phyloP scores from a whole-genome alignment of 805 yeast genomes.

The Metschnikowia kunwiensis region DNA sequence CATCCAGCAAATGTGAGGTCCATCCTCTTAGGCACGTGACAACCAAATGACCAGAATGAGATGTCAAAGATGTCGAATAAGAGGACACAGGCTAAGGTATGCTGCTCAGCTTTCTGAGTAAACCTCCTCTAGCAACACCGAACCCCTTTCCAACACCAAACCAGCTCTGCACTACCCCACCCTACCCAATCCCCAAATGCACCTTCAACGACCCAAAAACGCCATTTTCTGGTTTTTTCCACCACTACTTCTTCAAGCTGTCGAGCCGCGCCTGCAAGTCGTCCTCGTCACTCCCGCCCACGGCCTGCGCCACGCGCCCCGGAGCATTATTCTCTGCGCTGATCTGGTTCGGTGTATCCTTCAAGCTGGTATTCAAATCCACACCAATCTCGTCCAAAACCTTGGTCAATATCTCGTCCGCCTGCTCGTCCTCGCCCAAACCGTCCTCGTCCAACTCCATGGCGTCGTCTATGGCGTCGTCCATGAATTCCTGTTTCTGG shows the following conservation, averaged over 20 bases:
- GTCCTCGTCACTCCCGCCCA: slow-evolving; percentile 61
- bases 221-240: no score
- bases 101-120: no score
- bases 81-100: no score
- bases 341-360: slow-evolving; percentile 43
- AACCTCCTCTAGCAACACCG: no score
- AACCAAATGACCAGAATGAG: no score
- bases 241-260: slow-evolving; percentile 70
- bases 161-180: no score
- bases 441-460: slow-evolving; percentile 79
- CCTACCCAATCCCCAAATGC: no score
- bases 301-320: slow-evolving; percentile 50
- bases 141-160: no score
- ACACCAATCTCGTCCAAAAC: slow-evolving; percentile 96
- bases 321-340: slow-evolving; percentile 20
- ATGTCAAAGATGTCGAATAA: no score
- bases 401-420: slow-evolving; percentile 84
- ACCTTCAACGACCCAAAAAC: background rate
- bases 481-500: slow-evolving; percentile 98
- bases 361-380: slow-evolving; percentile 56
- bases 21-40: no score
- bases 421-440: slow-evolving; percentile 81
- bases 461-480: slow-evolving; percentile 94
- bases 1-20: no score
- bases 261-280: slow-evolving; percentile 87